Conservation (phyloP, 805 yeast species). For the Candida lessepsii region DNA sequence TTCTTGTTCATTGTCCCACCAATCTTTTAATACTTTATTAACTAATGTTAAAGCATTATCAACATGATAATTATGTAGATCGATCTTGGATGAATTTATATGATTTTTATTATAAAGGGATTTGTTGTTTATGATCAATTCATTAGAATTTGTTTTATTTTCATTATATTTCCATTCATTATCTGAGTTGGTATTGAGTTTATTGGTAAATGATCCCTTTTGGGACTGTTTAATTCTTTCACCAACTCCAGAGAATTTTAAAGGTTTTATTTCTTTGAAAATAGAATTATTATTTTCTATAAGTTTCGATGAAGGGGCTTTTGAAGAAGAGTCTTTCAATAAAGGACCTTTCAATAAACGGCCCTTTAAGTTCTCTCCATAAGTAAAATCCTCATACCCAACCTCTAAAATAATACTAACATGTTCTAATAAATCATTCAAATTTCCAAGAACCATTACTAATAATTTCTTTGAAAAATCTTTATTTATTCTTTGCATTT, state of each 20-base stretch:
- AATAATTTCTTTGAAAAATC: slow-evolving; percentile 10
- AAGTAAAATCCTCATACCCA: slow-evolving; percentile 8
- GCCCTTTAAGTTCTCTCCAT: too few species aligned
- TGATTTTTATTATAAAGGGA: background rate
- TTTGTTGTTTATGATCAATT: background rate
- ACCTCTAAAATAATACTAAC: slow-evolving; percentile 6
- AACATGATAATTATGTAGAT: slow-evolving; percentile 57
- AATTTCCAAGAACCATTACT: slow-evolving; percentile 10
- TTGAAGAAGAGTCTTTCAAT: too few species aligned
- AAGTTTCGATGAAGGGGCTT: too few species aligned
- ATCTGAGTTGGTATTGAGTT: too few species aligned
- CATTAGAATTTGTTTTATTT: background rate
- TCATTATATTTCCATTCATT: too few species aligned
- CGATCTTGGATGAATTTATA: slow-evolving; percentile 29
- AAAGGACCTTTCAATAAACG: too few species aligned
- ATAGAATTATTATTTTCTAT: background rate
- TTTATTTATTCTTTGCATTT: slow-evolving; percentile 1
- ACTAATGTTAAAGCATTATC: slow-evolving; percentile 45
- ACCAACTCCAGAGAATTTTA: background rate
- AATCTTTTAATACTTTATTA: slow-evolving; percentile 36
- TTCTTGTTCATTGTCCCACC: slow-evolving; percentile 64
- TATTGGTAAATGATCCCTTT: too few species aligned
- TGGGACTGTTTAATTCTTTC: background rate
- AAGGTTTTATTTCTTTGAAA: background rate
- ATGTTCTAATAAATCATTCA: slow-evolving; percentile 5